A percentile compares a stretch with the other conserved stretches of the same genome.
These are phyloP conservation scores for Myriosclerotinia curreyana DNA, from an alignment of 2,329 filamentous ascomycete genomes.

Conservation along the genomic window DNA sequence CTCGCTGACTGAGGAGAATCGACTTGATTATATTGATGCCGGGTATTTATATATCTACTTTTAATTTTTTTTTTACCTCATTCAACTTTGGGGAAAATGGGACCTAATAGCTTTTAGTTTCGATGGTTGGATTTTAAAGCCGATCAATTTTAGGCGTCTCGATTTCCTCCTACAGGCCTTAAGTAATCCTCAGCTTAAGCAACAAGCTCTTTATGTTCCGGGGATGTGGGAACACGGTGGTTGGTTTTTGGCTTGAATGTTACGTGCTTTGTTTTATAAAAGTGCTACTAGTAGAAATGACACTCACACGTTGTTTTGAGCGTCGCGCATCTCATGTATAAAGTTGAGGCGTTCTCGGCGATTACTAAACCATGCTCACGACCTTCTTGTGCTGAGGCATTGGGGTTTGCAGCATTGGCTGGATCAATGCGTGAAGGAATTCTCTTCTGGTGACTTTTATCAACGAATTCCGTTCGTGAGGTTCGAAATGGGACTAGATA, in stretches of 20 bases:
- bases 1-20: slow-evolving; percentile 69
- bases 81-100: neutral
- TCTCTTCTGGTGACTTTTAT: no score
- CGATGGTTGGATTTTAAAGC: slow-evolving; percentile 88
- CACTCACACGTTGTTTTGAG: neutral
- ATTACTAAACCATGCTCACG: no score
- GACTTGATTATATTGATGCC: slow-evolving; percentile 63
- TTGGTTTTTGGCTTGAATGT: slow-evolving; percentile 58
- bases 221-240: slow-evolving; percentile 81
- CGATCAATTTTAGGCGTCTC: slow-evolving; percentile 75
- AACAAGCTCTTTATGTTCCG: slow-evolving; percentile 61
- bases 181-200: slow-evolving; percentile 55
- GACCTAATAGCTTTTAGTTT: slow-evolving; percentile 56
- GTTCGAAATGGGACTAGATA: no score
- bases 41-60: slow-evolving; percentile 27
- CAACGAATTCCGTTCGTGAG: no score
- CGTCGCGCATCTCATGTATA: neutral
- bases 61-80: no score
- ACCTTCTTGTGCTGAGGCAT: no score
- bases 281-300: neutral
- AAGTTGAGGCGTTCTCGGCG: neutral
- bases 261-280: neutral
- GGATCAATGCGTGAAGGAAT: no score
- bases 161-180: slow-evolving; percentile 68
- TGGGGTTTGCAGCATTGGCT: no score